Evolutionary conservation across 2,329 filamentous ascomycete species (phyloP), one percentile per base, ranked within the genome.

Genomic region (Tolypocladium endophyticum): DNA sequence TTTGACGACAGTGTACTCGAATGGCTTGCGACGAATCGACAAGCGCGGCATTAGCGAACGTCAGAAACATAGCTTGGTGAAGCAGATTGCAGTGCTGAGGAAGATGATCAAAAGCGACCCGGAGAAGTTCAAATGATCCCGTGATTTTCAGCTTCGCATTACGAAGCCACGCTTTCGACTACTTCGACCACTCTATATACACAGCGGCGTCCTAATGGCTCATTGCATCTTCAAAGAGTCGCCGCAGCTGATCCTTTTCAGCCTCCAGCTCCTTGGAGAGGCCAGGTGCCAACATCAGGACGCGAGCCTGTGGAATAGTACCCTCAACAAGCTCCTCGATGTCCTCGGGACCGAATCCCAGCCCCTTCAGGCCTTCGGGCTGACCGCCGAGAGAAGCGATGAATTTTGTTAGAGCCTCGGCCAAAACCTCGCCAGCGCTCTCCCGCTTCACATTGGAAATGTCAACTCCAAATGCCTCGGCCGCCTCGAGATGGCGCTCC

Each of bases 391-490:
- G 76, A 33, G 87, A 84, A 16, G 87, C 83, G 50, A 99, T 76
- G 74, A 99, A 99, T 64, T 87, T 82, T 25, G 86, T 80, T 30
- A 99, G 73, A 0, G 93, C 93, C 62, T 97, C 92, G 2, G 86
- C 85, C 1, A 99, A 78, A 0, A 97, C 88, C 70, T 93, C 90
- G 8, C 94, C 95, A 0, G 94, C 94, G 62, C 87, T 92, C 74
- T 96, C 93, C 57, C 83, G 84, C 79, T 95, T 96, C 23, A 95
- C 91, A 57, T 92, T 89, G 52, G 84, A 87, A 57, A 95, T 85
- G 68, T 99, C 94, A 1, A 95, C 89, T 2, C 93, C 94, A 65
- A 99, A 97, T 0, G 83, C 86, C 72, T 96, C 92, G 0, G 94
- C 93, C 0, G 93, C 94, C 5, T 87, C 85, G 41, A 99, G 77